These are phyloP conservation scores for Beta macrorhiza DNA, from an alignment of 179 eudicot species.

Conservation along the genomic window DNA sequence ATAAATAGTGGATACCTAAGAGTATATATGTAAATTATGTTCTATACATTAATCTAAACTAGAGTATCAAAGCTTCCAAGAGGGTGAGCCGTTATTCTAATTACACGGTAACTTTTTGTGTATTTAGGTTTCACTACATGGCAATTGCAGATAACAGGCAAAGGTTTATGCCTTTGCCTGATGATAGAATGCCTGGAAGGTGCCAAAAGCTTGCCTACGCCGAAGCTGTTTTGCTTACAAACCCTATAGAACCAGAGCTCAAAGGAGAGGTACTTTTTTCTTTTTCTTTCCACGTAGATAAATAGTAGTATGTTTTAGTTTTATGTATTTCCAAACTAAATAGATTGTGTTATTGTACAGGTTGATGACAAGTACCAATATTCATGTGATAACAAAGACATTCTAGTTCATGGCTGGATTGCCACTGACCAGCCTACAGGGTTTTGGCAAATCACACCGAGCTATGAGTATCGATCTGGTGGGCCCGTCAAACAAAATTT, in stretches of 20 bases:
- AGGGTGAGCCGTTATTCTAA: no score
- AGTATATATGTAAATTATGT: no score
- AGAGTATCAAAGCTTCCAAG: no score
- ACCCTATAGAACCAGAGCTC: conserved; percentile 66
- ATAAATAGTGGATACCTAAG: no score
- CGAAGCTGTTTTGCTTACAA: conserved; percentile 80
- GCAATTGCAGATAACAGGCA: conserved; percentile 72
- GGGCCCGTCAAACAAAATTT: conserved; percentile 93
- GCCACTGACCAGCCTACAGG: conserved; percentile 70
- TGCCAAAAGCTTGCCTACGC: conserved; percentile 71
- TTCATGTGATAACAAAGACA: conserved; percentile 85
- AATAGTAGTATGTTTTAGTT: neutral
- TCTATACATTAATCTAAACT: no score
- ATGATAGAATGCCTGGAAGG: conserved; percentile 65
- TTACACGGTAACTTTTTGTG: neutral
- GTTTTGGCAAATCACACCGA: conserved; percentile 95
- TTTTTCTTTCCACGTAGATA: neutral
- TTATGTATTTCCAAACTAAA: neutral
- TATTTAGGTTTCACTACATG: conserved; percentile 76
- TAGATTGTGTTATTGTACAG: conserved; percentile 25
- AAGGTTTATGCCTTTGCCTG: conserved; percentile 90
- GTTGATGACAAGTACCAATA: conserved; percentile 99
- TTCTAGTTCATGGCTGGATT: conserved; percentile 91
- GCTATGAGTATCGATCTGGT: conserved; percentile 84
- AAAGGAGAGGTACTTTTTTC: conserved; percentile 72